Evolutionary conservation across 306 rosid species (phyloP), one percentile per base, ranked within the genome.

Genomic region (Glycine latifolia): DNA sequence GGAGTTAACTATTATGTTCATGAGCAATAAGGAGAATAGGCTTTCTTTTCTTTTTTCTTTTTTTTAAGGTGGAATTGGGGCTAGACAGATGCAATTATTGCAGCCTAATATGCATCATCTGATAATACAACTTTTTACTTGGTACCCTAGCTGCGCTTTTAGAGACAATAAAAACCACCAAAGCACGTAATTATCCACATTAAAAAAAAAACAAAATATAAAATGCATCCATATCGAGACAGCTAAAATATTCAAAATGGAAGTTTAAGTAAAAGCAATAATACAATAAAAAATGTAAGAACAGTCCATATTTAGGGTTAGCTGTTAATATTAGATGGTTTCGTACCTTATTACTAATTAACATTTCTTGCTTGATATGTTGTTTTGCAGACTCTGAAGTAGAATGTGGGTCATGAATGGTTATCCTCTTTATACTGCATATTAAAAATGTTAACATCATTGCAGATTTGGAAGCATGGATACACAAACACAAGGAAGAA

Each of bases 401-500:
- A 54, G 88, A 79, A 71, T 79, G 86, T 2, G 97, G 99, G 35
- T 89, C 89, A 73, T 82, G 87, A 73, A 96, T 73, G 79, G 83
- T 86, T 48, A 93, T 69, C 75, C 81, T 87, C 81, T 88, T 92
- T 86, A 96, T 88, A 41, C 99, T 96, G 89, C 80, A 85, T 78
- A 79, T 60, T 76, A 62, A 48, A 87, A 26, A 26, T 8, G 16
- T 49, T 14, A 65, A 54, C 58, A 81, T 67, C 54, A 72, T 61
- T 68, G 81, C 78, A 53, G 8, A 56, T 69, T 71, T 56, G 54
- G 46, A 81, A 77, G 71, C 49, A 73, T 48, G 54, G 52, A 77
- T 44, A 20, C 52, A 73, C 48, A n/a, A 62, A 41, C 62, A 76
- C 1, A 46, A 63, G 67, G 72, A 41, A 33, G 71, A 67, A 16